phyloP scores from a whole-genome alignment of 2,329 filamentous ascomycete species.

The Rhexocercosporidium sp. region DNA sequence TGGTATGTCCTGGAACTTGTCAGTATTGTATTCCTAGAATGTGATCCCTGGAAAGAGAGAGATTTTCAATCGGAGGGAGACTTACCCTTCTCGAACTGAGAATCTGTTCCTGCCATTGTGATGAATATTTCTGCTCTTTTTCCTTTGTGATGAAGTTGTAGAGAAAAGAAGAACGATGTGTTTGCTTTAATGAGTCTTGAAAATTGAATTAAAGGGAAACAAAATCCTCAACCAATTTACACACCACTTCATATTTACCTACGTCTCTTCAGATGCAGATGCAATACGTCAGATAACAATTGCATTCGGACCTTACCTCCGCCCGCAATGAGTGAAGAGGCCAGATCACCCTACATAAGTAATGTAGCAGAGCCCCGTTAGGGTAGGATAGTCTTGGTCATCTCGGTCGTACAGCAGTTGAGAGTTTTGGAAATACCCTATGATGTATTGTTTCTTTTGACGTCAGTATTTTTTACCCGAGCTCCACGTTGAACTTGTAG shows the following conservation, averaged over 20 bases:
- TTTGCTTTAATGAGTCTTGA: no score
- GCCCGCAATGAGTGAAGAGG: background rate
- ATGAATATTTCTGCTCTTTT: background rate
- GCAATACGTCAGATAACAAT: conserved; percentile 3
- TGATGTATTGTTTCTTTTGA: no score
- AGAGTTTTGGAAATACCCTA: no score
- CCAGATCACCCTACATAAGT: background rate
- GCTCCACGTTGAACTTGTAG: no score
- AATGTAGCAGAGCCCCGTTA: background rate
- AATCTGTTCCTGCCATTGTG: conserved; percentile 17
- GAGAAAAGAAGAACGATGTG: background rate
- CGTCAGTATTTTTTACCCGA: no score
- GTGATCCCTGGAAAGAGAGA: background rate
- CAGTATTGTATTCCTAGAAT: background rate
- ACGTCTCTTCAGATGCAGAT: background rate
- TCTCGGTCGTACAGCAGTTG: no score
- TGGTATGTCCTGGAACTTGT: conserved; percentile 49
- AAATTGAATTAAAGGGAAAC: conserved; percentile 25
- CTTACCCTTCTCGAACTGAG: conserved; percentile 45
- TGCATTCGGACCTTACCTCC: background rate
- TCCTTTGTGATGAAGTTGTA: background rate
- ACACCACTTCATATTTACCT: conserved; percentile 33
- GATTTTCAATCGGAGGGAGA: background rate
- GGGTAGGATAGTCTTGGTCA: background rate
- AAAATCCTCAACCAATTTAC: conserved; percentile 36